Percentiles rank a stretch among this genome's conserved stretches.
Evolutionary conservation across 495 filamentous ascomycete species (phyloP).

Genomic region (Trypethelium eluteriae): DNA sequence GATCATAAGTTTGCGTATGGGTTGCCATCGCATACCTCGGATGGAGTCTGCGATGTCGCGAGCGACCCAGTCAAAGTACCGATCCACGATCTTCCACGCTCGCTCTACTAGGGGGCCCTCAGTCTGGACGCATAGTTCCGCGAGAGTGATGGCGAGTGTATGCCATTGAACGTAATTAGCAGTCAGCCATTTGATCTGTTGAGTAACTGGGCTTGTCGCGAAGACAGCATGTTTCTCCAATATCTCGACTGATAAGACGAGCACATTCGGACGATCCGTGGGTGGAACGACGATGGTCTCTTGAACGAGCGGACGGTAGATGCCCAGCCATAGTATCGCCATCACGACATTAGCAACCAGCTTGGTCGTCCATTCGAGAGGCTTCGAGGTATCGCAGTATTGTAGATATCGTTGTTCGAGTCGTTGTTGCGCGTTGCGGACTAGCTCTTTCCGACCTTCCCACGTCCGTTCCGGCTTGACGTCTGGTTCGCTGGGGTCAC

Average conservation of each 20-base stretch:
- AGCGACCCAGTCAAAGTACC: neutral
- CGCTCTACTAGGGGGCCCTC: conserved; percentile 11
- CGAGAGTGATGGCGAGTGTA: conserved; percentile 13
- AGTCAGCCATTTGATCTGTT: conserved; percentile 6
- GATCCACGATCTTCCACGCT: conserved; percentile 13
- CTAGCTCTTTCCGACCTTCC: conserved; percentile 3
- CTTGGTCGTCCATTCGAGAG: neutral
- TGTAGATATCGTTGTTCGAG: neutral
- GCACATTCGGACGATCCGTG: neutral
- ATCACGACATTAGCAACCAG: neutral
- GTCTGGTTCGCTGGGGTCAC: neutral
- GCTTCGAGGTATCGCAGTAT: neutral
- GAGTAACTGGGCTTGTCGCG: neutral
- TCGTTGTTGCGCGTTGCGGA: neutral
- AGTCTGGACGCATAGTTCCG: conserved; percentile 13
- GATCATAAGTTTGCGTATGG: conserved; percentile 13
- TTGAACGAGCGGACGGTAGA: conserved; percentile 2
- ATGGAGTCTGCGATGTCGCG: conserved; percentile 13
- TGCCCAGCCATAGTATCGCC: neutral
- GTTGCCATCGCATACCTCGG: conserved; percentile 16
- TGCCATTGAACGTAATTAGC: conserved; percentile 16
- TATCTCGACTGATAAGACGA: conserved; percentile 1
- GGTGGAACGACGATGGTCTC: neutral
- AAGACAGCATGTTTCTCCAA: conserved; percentile 5
- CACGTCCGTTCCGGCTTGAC: neutral